Percentiles rank a stretch among this genome's conserved stretches.
Evolutionary conservation across 495 filamentous ascomycete genomes (phyloP).

Genomic region (Penicillium paxilli): DNA sequence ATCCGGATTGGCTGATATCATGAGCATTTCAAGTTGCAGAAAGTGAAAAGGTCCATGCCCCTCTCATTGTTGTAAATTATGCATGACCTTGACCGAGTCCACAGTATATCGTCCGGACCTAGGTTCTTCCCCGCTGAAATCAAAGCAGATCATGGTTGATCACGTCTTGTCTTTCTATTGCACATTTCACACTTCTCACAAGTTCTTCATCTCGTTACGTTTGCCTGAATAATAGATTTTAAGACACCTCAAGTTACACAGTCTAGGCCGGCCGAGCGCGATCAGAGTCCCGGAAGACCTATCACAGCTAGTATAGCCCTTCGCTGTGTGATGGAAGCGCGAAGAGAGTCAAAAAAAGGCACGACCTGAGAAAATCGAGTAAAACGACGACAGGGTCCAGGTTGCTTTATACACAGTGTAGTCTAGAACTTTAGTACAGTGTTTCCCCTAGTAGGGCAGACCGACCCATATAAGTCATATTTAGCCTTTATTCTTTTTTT

Average conservation of each 20-base stretch:
- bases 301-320: slow-evolving; percentile 12
- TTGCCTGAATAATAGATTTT: slow-evolving; percentile 4
- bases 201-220: not conserved
- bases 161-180: not conserved
- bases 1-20: slow-evolving; percentile 1
- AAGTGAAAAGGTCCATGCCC: slow-evolving; percentile 3
- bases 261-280: slow-evolving; percentile 4
- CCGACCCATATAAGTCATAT: not conserved
- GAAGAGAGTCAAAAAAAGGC: slow-evolving; percentile 3
- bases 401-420: not conserved
- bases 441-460: not conserved
- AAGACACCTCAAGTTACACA: slow-evolving; percentile 28
- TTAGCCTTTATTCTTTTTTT: not conserved
- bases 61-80: not conserved
- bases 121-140: not conserved
- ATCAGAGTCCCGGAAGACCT: slow-evolving; percentile 6
- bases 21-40: slow-evolving; percentile 8
- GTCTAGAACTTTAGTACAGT: not conserved
- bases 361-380: not conserved
- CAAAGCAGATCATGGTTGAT: not conserved
- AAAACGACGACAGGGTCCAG: not conserved
- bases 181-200: not conserved
- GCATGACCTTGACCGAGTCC: not conserved
- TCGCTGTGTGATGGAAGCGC: slow-evolving; percentile 17
- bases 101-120: not conserved